Conservation (phyloP, 306 rosid genomes). For the peach (Prunus persica) region Prunus_persica_NCBIv2 NC_034016.1:14292501-14293000, state of each 20-base stretch:
- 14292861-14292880: constrained; percentile 12
- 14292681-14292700: not conserved
- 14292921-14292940: constrained; percentile 67
- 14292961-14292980: constrained; percentile 95
- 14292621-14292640: not conserved
- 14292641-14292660: not conserved
- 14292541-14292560: not conserved
- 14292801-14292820: not conserved
- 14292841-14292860: not conserved
- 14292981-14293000: constrained; percentile 41
- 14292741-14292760: not conserved
- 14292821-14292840: not conserved
- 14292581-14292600: not conserved
- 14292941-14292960: constrained; percentile 79
- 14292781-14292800: not conserved
- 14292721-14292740: not conserved
- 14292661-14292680: not conserved
- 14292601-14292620: not conserved
- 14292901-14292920: constrained; percentile 97
- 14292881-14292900: constrained; percentile 40
- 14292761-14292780: not conserved
- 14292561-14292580: not conserved
- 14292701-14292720: not conserved
- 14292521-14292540: not conserved
- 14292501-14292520: not conserved